Conservation (phyloP, 768 basidiomycete genomes). For the Leucosporidium yakuticum region DNA sequence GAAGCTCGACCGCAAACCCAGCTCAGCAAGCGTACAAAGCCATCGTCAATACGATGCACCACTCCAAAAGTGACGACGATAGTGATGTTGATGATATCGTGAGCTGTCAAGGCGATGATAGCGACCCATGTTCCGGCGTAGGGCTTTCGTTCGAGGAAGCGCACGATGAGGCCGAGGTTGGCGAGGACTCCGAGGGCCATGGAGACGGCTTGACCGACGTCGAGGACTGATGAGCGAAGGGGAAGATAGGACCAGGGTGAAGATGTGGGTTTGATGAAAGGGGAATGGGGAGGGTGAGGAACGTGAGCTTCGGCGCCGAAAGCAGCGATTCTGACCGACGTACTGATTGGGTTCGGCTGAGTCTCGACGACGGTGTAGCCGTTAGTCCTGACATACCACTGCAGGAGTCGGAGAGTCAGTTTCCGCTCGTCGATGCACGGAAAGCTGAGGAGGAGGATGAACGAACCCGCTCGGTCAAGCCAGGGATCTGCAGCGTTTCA, state of each 20-base stretch:
- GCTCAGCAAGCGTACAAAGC: constrained; percentile 56
- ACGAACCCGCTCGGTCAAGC: constrained; percentile 5
- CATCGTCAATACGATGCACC: constrained; percentile 56
- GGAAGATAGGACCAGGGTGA: constrained; percentile 46
- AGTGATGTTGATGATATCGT: constrained; percentile 67
- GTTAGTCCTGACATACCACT: constrained; percentile 15
- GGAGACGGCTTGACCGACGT: constrained; percentile 60
- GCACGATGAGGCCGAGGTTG: constrained; percentile 59
- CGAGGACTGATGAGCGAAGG: constrained; percentile 46
- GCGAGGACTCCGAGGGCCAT: constrained; percentile 64
- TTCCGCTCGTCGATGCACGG: not conserved
- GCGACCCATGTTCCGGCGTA: not conserved
- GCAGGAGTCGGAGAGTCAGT: not conserved
- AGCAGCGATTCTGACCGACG: constrained; percentile 39
- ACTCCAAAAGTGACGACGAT: constrained; percentile 60
- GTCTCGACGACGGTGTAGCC: constrained; percentile 8
- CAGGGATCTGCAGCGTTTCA: constrained; percentile 1
- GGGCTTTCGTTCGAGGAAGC: constrained; percentile 61
- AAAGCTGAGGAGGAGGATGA: too few species aligned
- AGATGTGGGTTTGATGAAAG: too few species aligned
- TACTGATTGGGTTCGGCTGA: constrained; percentile 48
- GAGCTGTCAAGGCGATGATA: not conserved
- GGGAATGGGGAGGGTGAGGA: too few species aligned
- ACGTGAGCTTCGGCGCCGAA: too few species aligned
- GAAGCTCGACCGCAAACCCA: too few species aligned